Evolutionary conservation across 2,329 filamentous ascomycete genomes (phyloP), one percentile per base, ranked within the genome.

Genomic region (Diplocarpon mali): DNA sequence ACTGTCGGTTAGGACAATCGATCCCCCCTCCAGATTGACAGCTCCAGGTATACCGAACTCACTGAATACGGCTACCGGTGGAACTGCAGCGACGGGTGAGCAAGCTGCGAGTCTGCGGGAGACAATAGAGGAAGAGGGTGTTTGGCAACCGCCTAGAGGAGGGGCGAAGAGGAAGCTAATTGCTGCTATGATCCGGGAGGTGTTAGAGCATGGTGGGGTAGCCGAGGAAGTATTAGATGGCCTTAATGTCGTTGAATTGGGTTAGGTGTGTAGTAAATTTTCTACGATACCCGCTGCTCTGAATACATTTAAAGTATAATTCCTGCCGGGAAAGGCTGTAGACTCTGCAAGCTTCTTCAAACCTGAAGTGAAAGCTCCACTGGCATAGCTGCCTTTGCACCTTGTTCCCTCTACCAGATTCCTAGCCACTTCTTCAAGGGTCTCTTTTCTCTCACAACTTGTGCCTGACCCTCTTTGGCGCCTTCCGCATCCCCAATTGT

Each of bases 81-180:
- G 60, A 10, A 57, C 56, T n/a, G 53, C 61, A 27, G 57, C 57
- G 16, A 66, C 68, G 38, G 67, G 66, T 46, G 65, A 69, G 29
- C 59, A 64, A 3, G 63, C 65, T 36, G 55, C 67, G 13, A 66
- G 64, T 47, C 61, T 67, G 14, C 62, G 64, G 12, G 72, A 79
- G 48, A 76, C 76, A 35, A 70, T 75, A 44, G 67, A 74, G 27
- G 68, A 70, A 16, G 80, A 83, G 47, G 82, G 85, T 2, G 85
- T 95, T 24, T 95, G 90, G 90, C 84, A 78, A 57, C 83, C 89
- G 32, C 84, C 85, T 28, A 66, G 88, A 28, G 90, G 90, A 32
- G 90, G 90, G 2, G 78, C 90, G 31, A 88, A 85, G 68, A 76
- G 87, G 57, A 70, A 67, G 4, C 69, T 92, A 14, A 67, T 96